phyloP scores from a whole-genome alignment of 177 flowering plant genomes.

The Vitis hybrid region DNA sequence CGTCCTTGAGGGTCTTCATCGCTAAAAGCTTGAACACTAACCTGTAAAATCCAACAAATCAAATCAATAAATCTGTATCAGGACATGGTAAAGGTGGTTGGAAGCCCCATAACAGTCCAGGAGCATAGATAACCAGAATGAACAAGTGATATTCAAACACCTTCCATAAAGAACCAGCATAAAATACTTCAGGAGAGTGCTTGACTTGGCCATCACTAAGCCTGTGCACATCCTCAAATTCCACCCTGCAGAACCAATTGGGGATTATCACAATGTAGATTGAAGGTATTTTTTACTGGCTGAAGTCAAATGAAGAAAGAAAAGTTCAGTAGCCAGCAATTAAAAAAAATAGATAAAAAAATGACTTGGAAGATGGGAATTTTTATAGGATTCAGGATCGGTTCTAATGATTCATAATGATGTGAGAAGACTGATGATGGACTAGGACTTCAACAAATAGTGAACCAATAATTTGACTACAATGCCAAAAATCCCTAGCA shows the following conservation, averaged over 20 bases:
- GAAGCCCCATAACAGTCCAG: neutral
- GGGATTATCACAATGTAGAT: neutral
- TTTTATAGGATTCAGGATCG: too few species aligned
- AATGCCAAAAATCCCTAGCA: too few species aligned
- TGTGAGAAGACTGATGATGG: too few species aligned
- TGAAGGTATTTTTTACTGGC: too few species aligned
- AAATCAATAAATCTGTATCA: slow-evolving; percentile 3
- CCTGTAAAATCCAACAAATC: slow-evolving; percentile 40
- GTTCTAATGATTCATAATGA: too few species aligned
- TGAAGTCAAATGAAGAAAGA: too few species aligned
- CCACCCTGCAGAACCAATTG: slow-evolving; percentile 58
- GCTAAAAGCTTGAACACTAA: slow-evolving; percentile 94
- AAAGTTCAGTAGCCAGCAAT: too few species aligned
- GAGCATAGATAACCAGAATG: neutral
- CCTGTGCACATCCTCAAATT: slow-evolving; percentile 92
- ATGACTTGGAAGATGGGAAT: too few species aligned
- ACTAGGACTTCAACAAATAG: too few species aligned
- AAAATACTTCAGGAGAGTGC: slow-evolving; percentile 91
- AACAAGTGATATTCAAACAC: slow-evolving; percentile 27
- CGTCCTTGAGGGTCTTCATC: slow-evolving; percentile 99
- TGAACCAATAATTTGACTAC: too few species aligned
- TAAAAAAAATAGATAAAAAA: too few species aligned
- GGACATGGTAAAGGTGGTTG: neutral
- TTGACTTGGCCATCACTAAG: slow-evolving; percentile 95
- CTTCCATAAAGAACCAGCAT: slow-evolving; percentile 99